Base-by-base conservation (phyloP, 1,139 yeast species). In the Candida buenavistaensis region DNA sequence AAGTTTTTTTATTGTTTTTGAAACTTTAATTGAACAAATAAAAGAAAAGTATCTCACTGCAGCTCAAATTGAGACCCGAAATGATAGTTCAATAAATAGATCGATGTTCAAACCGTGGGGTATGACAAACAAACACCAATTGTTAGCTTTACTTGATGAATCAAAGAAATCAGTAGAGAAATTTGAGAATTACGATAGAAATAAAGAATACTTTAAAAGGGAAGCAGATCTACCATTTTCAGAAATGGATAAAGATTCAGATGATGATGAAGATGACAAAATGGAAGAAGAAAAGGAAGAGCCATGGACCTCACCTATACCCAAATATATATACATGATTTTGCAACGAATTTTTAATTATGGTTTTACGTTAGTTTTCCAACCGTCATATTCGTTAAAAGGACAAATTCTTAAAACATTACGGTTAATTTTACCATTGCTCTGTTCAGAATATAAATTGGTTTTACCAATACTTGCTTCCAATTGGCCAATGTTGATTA, bases 1-100 rank as follows among this genome's bases (percentile, higher is more conserved):
- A 40, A 89, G 89, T 0, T 81, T 88, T 40, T 86, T 90, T 45
- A 61, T 73, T 5, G 82, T 87, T 0, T 86, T 90, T 48, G 75
- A 74, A 31, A 81, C 83, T 12, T 59, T 90, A 2, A 69, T 82
- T 2, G 60, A 61, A 12, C 86, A 83, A 49, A 67, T 83, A 9
- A 57, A 60, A 14, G 54, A 55, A 8, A 52, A 62, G 23, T 80
- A 72, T 47, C 38, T 70, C 28, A 32, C 28, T 3, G 46, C 10
- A 10, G n/a, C 14, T 6, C 26, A 32, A 10, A 30, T 30, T 5
- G 30, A 27, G 15, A 14, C 16, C 3, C 31, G 38, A 8, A 45
- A 25, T 8, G 30, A 32, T 21, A 25, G 21, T 6, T 13, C 24
- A 4, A 14, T 7, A 16, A 47, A 54, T 25, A 40, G 35, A 1